phyloP scores from a whole-genome alignment of 768 basidiomycete genomes.

The Lepiota brunneoincarnata region DNA sequence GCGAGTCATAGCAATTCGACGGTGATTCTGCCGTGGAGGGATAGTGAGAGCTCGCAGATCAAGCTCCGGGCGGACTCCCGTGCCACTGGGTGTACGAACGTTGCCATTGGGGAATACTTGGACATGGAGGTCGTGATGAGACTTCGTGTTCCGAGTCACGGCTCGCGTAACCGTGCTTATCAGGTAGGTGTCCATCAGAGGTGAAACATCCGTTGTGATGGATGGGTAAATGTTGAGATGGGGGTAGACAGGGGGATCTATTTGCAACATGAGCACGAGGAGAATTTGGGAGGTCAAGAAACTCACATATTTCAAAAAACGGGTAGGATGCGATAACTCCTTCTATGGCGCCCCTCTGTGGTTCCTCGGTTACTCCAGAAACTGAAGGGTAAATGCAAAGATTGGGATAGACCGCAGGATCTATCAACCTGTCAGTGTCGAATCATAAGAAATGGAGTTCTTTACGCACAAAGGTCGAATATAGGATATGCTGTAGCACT shows the following conservation, averaged over 20 bases:
- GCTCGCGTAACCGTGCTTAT: neutral
- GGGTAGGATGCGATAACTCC: neutral
- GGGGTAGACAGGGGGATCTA: slow-evolving; percentile 7
- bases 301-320: slow-evolving; percentile 6
- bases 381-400: slow-evolving; percentile 34
- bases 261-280: neutral
- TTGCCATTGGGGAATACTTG: neutral
- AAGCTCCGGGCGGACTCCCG: neutral
- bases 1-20: slow-evolving; percentile 4
- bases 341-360: neutral
- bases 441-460: neutral
- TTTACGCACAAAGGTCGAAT: slow-evolving; percentile 13
- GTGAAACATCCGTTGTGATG: neutral
- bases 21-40: neutral
- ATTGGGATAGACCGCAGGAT: slow-evolving; percentile 38
- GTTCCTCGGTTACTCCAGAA: neutral
- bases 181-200: too few species aligned
- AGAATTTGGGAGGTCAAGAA: neutral
- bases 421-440: slow-evolving; percentile 18
- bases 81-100: neutral
- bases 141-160: neutral
- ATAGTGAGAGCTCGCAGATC: neutral
- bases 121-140: slow-evolving; percentile 7
- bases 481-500: slow-evolving; percentile 6
- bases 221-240: neutral